phyloP scores from a whole-genome alignment of 306 rosid genomes.

The Calophaca sinica region DNA sequence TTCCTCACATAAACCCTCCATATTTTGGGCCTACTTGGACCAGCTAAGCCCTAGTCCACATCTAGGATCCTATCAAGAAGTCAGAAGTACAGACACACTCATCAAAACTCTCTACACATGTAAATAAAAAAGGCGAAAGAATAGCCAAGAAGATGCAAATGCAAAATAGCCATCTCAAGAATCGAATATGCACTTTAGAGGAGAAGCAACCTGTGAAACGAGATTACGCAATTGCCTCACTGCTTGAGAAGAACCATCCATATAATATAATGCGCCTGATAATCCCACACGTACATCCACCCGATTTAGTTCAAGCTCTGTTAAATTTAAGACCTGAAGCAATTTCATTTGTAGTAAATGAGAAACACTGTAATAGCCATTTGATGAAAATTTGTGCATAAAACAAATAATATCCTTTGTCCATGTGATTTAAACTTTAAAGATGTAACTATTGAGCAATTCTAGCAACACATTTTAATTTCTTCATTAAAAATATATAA shows the following conservation, averaged over 20 bases:
- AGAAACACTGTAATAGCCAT: constrained; percentile 32
- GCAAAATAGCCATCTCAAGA: constrained; percentile 36
- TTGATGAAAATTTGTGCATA: constrained; percentile 3
- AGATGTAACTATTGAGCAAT: constrained; percentile 22
- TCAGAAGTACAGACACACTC: background rate
- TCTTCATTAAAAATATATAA: background rate
- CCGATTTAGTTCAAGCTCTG: constrained; percentile 93
- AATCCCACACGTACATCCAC: constrained; percentile 97
- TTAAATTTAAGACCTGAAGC: constrained; percentile 91
- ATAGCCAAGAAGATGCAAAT: constrained; percentile 34
- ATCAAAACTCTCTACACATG: constrained; percentile 13
- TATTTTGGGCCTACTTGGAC: too few species aligned
- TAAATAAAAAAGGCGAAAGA: constrained; percentile 8
- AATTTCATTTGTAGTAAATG: constrained; percentile 44
- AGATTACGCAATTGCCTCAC: constrained; percentile 96
- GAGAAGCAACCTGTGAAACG: constrained; percentile 86
- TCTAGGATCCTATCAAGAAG: too few species aligned
- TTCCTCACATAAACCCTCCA: too few species aligned
- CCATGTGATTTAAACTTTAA: background rate
- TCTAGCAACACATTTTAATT: constrained; percentile 5
- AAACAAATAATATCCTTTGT: constrained; percentile 8
- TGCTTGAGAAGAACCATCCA: constrained; percentile 99
- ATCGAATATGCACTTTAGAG: constrained; percentile 42
- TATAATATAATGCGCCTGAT: constrained; percentile 88
- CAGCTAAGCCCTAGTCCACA: too few species aligned